A percentile compares a stretch with the other conserved stretches of the same genome.
Conservation (phyloP, 1,284 basidiomycete genomes). For the Rhizopogon parksii region DNA sequence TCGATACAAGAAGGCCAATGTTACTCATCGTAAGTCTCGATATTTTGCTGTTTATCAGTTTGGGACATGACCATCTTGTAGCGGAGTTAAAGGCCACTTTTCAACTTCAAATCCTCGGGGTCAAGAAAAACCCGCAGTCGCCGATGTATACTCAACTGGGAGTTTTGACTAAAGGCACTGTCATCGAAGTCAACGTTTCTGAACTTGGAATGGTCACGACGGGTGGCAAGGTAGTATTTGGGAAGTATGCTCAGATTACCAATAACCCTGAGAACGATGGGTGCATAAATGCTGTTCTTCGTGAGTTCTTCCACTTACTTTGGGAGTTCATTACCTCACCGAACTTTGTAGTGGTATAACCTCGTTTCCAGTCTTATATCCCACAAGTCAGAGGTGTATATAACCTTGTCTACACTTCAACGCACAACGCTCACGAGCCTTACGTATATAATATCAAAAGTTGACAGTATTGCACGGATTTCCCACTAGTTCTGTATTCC, state of each 20-base stretch:
- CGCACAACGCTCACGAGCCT: too few relatives aligned
- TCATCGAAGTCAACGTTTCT: constrained; percentile 97
- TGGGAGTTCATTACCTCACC: neutral
- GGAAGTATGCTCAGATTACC: constrained; percentile 95
- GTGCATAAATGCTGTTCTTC: constrained; percentile 90
- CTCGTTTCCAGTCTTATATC: neutral
- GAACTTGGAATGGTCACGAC: constrained; percentile 99
- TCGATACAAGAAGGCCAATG: constrained; percentile 97
- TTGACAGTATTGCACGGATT: neutral
- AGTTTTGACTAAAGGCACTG: constrained; percentile 97
- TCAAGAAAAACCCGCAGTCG: constrained; percentile 99
- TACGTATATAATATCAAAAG: too few relatives aligned
- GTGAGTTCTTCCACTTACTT: constrained; percentile 39
- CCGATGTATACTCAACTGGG: constrained; percentile 95
- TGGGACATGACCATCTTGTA: constrained; percentile 24
- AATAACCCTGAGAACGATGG: constrained; percentile 97
- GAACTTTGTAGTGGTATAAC: constrained; percentile 20
- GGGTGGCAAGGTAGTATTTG: constrained; percentile 89
- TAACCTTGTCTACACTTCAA: neutral
- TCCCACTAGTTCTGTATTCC: too few relatives aligned
- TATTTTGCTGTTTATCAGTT: neutral
- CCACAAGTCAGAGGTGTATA: neutral
- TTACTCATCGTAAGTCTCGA: constrained; percentile 86
- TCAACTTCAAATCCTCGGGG: constrained; percentile 95
- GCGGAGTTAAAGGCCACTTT: constrained; percentile 98